Evolutionary conservation across 2,329 filamentous ascomycete genomes (phyloP), one percentile per base, ranked within the genome.

Genomic region (Ustilaginoidea virens): DNA sequence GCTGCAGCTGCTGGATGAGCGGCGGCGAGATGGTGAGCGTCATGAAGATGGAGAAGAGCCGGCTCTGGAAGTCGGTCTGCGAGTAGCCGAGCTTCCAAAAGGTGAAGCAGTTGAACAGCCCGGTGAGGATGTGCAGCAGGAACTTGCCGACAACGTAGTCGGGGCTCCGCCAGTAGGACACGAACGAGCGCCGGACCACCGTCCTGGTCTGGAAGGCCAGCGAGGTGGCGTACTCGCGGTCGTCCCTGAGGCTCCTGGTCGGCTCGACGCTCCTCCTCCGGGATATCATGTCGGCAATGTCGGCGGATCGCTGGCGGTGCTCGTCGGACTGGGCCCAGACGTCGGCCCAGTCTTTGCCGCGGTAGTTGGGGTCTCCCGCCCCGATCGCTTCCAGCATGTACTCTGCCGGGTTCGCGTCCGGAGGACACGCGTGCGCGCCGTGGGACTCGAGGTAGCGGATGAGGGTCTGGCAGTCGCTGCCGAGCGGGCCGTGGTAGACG

Each of bases 11-110:
- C 41, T 85, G 76, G 33, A 86, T 80, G 1, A 86, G 56, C 0
- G 77, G 75, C 1, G 78, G 78, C 1, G 69, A 66, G 37, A 90
- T 80, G 5, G 74, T 81, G 4, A 86, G 59, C 0, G 76, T 78
- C 64, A 83, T 74, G 51, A 87, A 87, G 31, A 78, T 61, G 7
- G 75, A 74, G 52, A 87, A 86, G 7, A 86, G 61, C 6, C 76
- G 64, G 26, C 72, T 75, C 47, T 80, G 76, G 53, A 77, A 69
- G 40, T 77, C 74, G 33, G 74, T 65, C 1, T 56, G 55, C 3
- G 64, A 58, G 28, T 63, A 58, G 0, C 64, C 63, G 1, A 78
- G 49, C 36, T 70, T 61, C 59, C 65, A 80, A 43, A 81, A 81
- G 0, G 75, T 79, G 42, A 80, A 79, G 10, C 67, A 69, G 37